Evolutionary conservation across 192 early-diverging fungal genomes (phyloP), one percentile per base, ranked within the genome.

Genomic region (Fimicolochytrium jonesii): DNA sequence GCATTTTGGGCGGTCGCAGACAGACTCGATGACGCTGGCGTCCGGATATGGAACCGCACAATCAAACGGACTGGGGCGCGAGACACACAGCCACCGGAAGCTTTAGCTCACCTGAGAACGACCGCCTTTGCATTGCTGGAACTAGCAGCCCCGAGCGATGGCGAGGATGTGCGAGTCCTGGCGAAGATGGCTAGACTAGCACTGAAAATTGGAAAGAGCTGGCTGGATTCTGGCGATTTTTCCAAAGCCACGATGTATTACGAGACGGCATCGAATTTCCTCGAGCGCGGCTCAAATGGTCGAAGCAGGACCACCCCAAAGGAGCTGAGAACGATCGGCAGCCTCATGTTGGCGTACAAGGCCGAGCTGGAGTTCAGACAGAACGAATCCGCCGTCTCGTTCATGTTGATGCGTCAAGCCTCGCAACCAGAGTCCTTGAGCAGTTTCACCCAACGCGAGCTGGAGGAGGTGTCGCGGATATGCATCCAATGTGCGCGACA

Each of bases 341-440:
- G 4, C 15, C 23, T 62, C 18, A 25, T 13, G n/a, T 17, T 17
- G 26, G 60, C 60, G 6, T 35, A 62, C 35, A 49, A 35, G 45
- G 60, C 47, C 9, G 60, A 62, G 39, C 22, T 62, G 39, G 60
- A 62, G 33, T 62, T 62, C 26, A n/a, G 18, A 17, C 30, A 29
- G 30, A 35, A 11, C 30, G 35, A 35, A 4, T 62, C 60, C 11
- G n/a, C 47, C n/a, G 60, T 62, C 10, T 28, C 60, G 11, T 62
- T 62, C 60, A 62, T 62, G 60, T 22, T 51, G n/a, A 48, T 62
- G 45, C 60, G 49, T 26, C 45, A 37, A 15, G 60, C 32, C 4
- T 46, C 39, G 33, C 31, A 52, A 1, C 29, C 28, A 1, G 31
- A 30, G 15, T 42, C 23, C 0, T 56, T 56, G 11, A 34, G 1